Evolutionary conservation across 768 basidiomycete genomes (phyloP).

Genomic region (Hysterangium stoloniferum): DNA sequence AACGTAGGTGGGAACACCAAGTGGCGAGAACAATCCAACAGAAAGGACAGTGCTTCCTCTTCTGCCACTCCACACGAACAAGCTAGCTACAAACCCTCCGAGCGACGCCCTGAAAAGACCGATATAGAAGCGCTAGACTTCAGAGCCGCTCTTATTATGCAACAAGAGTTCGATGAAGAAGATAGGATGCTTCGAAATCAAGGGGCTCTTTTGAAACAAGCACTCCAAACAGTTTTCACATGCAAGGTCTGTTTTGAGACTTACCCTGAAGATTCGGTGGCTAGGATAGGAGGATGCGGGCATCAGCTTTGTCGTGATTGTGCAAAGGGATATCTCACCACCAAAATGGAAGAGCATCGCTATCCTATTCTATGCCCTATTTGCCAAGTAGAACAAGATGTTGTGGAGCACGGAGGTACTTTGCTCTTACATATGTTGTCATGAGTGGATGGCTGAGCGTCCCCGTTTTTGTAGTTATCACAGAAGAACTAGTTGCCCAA

Average conservation of each 20-base stretch:
- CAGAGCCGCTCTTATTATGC: slow-evolving; percentile 28
- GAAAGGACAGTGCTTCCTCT: too few species aligned
- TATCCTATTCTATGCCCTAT: slow-evolving; percentile 58
- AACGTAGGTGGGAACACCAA: too few species aligned
- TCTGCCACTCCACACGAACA: too few species aligned
- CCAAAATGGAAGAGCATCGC: slow-evolving; percentile 42
- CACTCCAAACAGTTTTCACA: slow-evolving; percentile 31
- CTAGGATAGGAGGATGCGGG: slow-evolving; percentile 35
- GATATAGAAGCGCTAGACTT: slow-evolving; percentile 14
- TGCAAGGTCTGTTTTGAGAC: slow-evolving; percentile 54
- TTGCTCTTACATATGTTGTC: neutral
- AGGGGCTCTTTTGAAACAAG: slow-evolving; percentile 21
- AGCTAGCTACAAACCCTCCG: too few species aligned
- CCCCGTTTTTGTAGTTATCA: slow-evolving; percentile 28
- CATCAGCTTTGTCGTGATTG: slow-evolving; percentile 53
- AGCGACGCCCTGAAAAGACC: slow-evolving; percentile 14
- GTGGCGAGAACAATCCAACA: too few species aligned
- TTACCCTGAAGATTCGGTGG: slow-evolving; percentile 33
- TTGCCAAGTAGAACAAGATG: slow-evolving; percentile 31
- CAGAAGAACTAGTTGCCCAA: slow-evolving; percentile 31
- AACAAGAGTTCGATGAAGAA: slow-evolving; percentile 35
- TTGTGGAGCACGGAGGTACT: slow-evolving; percentile 27
- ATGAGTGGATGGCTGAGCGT: neutral
- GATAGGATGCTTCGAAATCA: slow-evolving; percentile 31
- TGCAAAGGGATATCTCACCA: slow-evolving; percentile 32